Evolutionary conservation across 2,329 filamentous ascomycete genomes (phyloP).

Genomic region (Aspergillus felis): DNA sequence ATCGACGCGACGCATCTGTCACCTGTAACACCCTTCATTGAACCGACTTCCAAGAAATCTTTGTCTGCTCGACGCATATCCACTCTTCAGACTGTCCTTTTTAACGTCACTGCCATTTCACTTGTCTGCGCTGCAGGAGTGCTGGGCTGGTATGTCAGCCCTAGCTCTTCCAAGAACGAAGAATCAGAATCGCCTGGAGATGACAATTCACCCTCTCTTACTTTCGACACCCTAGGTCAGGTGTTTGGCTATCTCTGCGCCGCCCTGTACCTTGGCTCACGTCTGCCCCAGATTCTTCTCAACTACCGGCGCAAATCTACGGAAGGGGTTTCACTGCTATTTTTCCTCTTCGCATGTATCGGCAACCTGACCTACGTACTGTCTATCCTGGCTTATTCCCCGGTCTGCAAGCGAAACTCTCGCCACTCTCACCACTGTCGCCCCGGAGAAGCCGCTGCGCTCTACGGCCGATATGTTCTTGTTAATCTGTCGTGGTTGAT

Average conservation of each 20-base stretch:
- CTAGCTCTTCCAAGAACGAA: slow-evolving; percentile 35
- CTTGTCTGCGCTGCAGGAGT: slow-evolving; percentile 82
- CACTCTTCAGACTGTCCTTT: slow-evolving; percentile 51
- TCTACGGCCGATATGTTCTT: slow-evolving; percentile 79
- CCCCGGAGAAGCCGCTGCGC: slow-evolving; percentile 58
- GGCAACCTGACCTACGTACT: slow-evolving; percentile 93
- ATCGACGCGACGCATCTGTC: slow-evolving; percentile 68
- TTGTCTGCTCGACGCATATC: slow-evolving; percentile 25
- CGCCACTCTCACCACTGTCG: slow-evolving; percentile 53
- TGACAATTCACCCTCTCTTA: slow-evolving; percentile 41
- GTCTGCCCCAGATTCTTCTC: slow-evolving; percentile 83
- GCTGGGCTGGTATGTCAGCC: slow-evolving; percentile 76
- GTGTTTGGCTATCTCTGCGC: slow-evolving; percentile 93
- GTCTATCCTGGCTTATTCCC: slow-evolving; percentile 86
- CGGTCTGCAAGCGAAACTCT: slow-evolving; percentile 51
- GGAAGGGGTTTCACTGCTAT: slow-evolving; percentile 87
- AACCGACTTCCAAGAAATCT: slow-evolving; percentile 38
- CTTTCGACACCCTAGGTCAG: slow-evolving; percentile 76
- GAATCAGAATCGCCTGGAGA: slow-evolving; percentile 32
- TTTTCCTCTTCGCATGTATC: slow-evolving; percentile 94
- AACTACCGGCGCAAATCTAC: slow-evolving; percentile 92
- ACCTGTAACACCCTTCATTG: slow-evolving; percentile 74
- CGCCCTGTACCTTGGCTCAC: slow-evolving; percentile 79
- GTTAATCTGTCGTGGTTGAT: slow-evolving; percentile 89
- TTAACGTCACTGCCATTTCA: slow-evolving; percentile 71